Conservation (phyloP, 2,329 filamentous ascomycete genomes). For the Decorospora gaudefroyi region DNA sequence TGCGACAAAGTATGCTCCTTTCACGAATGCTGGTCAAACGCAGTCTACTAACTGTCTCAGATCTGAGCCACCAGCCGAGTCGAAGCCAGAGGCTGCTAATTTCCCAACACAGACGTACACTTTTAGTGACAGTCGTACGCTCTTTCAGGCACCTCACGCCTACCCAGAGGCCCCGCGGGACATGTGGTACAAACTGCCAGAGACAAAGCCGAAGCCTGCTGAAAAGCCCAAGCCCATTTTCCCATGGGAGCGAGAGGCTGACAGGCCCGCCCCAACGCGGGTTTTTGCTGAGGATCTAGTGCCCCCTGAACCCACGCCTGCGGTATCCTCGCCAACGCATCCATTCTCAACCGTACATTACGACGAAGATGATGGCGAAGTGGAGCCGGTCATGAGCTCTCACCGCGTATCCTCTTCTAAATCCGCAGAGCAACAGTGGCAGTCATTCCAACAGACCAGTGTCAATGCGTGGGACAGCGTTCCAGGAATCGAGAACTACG, state of each 20-base stretch:
- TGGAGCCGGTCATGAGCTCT: slow-evolving; percentile 22
- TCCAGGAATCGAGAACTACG: slow-evolving; percentile 84
- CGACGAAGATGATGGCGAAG: slow-evolving; percentile 25
- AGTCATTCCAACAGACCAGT: slow-evolving; percentile 66
- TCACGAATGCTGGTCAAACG: not conserved
- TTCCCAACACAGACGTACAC: slow-evolving; percentile 78
- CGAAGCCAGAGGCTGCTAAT: slow-evolving; percentile 82
- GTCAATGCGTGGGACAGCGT: slow-evolving; percentile 91
- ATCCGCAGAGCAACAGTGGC: slow-evolving; percentile 65
- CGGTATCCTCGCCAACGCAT: slow-evolving; percentile 25
- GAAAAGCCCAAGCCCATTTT: slow-evolving; percentile 73
- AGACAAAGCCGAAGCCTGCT: slow-evolving; percentile 60
- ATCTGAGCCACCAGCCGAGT: slow-evolving; percentile 61
- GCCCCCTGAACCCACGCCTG: slow-evolving; percentile 46
- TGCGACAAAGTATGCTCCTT: slow-evolving; percentile 58
- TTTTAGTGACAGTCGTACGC: slow-evolving; percentile 76
- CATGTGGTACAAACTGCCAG: slow-evolving; percentile 85
- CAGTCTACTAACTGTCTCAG: slow-evolving; percentile 25
- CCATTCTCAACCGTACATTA: slow-evolving; percentile 41
- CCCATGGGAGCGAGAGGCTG: slow-evolving; percentile 79
- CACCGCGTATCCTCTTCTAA: slow-evolving; percentile 27
- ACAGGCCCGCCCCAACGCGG: slow-evolving; percentile 66
- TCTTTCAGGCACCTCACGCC: slow-evolving; percentile 74
- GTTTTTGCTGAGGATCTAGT: slow-evolving; percentile 67
- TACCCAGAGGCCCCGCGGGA: slow-evolving; percentile 84